Conservation (phyloP, 495 filamentous ascomycete genomes). For the Chaetomium tenue region DNA sequence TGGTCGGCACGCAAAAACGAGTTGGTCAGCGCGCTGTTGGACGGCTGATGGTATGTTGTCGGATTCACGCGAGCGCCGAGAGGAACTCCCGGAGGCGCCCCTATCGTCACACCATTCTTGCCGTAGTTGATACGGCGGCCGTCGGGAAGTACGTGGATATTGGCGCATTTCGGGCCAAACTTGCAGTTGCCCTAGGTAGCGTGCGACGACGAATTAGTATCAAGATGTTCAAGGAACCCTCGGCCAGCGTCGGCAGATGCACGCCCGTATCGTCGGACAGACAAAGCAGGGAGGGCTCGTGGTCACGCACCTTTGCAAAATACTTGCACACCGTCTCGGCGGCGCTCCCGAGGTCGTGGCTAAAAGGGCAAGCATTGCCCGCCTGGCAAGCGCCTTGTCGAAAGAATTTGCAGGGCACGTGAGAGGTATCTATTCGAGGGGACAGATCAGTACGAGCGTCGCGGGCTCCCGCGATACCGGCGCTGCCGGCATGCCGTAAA, state of each 20-base stretch:
- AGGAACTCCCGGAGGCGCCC: constrained; percentile 49
- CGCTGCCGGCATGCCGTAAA: neutral
- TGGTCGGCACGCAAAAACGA: constrained; percentile 70
- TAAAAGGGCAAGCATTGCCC: constrained; percentile 91
- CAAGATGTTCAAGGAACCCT: constrained; percentile 9
- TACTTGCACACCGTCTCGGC: constrained; percentile 93
- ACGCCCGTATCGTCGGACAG: neutral
- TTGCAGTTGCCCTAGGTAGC: constrained; percentile 88
- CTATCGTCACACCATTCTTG: constrained; percentile 54
- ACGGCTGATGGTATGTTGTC: constrained; percentile 46
- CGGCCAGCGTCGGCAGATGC: constrained; percentile 15
- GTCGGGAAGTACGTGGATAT: constrained; percentile 91
- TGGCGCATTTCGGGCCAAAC: constrained; percentile 94
- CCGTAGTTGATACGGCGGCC: constrained; percentile 82
- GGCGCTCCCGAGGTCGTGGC: constrained; percentile 78
- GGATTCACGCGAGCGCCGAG: constrained; percentile 72
- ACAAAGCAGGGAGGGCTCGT: neutral
- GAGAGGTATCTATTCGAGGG: constrained; percentile 73
- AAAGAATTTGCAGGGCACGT: constrained; percentile 99
- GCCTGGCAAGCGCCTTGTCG: constrained; percentile 94
- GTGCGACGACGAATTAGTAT: constrained; percentile 39
- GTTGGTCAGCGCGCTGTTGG: constrained; percentile 76
- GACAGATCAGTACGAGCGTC: constrained; percentile 21
- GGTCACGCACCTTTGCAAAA: constrained; percentile 79
- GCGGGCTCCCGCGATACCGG: neutral